phyloP scores from a whole-genome alignment of 345 rosid species.

The Lepidium aucheri region DNA sequence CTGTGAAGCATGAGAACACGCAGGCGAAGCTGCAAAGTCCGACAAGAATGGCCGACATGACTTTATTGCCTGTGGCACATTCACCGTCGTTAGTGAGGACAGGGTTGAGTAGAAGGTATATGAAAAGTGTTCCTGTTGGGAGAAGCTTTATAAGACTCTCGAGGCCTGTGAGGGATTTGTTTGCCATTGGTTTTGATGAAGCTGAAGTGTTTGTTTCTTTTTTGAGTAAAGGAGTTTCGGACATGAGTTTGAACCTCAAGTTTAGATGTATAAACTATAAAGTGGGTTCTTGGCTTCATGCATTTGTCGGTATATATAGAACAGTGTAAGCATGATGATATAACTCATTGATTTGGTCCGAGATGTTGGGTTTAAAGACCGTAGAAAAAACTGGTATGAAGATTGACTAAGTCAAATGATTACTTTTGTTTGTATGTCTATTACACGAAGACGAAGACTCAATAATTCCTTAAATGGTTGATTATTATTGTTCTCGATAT shows the following conservation, averaged over 20 bases:
- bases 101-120: conserved; percentile 79
- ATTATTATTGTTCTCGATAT: not conserved
- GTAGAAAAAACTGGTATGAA: conserved; percentile 4
- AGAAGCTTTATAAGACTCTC: conserved; percentile 78
- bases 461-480: not conserved
- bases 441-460: not conserved
- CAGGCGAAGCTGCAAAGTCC: conserved; percentile 60
- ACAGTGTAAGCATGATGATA: not conserved
- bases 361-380: conserved; percentile 14
- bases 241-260: conserved; percentile 1
- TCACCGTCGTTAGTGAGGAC: conserved; percentile 60
- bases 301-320: conserved; percentile 10
- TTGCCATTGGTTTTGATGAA: conserved; percentile 29
- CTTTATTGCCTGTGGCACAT: conserved; percentile 46
- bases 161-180: conserved; percentile 39
- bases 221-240: conserved; percentile 12
- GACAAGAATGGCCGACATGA: conserved; percentile 44
- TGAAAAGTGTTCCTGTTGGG: conserved; percentile 82
- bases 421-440: not conserved
- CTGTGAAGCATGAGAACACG: conserved; percentile 63
- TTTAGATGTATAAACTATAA: conserved; percentile 2
- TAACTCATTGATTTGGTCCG: conserved; percentile 22
- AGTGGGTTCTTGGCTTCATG: conserved; percentile 12
- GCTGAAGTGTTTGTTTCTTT: conserved; percentile 7
- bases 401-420: conserved; percentile 10